phyloP scores from a whole-genome alignment of 1,284 basidiomycete species.

The Kalmanozyma brasiliensis region DNA sequence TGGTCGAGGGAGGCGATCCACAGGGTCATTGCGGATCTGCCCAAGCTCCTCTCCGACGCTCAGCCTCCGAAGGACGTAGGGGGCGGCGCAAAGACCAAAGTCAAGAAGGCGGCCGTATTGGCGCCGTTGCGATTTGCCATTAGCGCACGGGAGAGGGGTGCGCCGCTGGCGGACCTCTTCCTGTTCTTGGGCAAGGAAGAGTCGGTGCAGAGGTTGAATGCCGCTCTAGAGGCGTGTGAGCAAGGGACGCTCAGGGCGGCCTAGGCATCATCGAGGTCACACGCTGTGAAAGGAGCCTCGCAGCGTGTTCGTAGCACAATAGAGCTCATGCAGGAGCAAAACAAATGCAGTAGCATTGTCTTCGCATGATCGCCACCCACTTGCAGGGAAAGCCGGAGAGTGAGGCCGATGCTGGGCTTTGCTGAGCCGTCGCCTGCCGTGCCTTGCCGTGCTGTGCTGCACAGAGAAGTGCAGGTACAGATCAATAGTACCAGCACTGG shows the following conservation, averaged over 20 bases:
- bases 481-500: too few species aligned
- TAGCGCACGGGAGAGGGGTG: constrained; percentile 25
- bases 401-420: too few species aligned
- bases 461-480: too few species aligned
- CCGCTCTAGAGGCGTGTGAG: constrained; percentile 12
- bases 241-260: background rate
- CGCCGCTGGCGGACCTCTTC: constrained; percentile 42
- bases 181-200: constrained; percentile 25
- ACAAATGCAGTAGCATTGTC: too few species aligned
- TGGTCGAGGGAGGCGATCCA: constrained; percentile 28
- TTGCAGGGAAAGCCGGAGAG: too few species aligned
- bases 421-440: too few species aligned
- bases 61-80: constrained; percentile 1
- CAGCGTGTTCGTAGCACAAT: too few species aligned
- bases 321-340: too few species aligned
- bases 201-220: constrained; percentile 8
- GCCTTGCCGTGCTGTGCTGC: too few species aligned
- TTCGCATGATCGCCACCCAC: too few species aligned
- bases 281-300: too few species aligned
- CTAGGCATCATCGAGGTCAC: too few species aligned
- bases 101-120: constrained; percentile 41
- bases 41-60: constrained; percentile 14
- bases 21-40: constrained; percentile 18
- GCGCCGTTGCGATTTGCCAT: constrained; percentile 43
- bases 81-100: constrained; percentile 14